Evolutionary conservation across 305 asterid species (phyloP), one percentile per base, ranked within the genome.

Genomic region (Rubia peregrina): DNA sequence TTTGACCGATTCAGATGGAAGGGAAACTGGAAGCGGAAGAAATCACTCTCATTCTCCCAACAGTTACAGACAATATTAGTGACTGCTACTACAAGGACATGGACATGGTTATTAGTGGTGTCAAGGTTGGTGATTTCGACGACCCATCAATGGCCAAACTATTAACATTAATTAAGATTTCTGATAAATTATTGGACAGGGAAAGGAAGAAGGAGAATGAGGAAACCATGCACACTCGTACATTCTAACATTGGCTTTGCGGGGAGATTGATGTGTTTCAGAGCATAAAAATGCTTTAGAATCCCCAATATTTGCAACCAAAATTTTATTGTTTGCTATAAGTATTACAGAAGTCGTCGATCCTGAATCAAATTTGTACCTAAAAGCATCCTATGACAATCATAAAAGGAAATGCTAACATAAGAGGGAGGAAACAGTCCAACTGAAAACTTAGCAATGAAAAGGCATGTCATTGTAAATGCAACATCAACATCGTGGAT

Each of bases 241-340:
- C 66, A 30, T 56, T 73, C 83, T 77, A 33, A 93, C 99, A 89
- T 85, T 88, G 72, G 96, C 95, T 85, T 89, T 96, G 40, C 81
- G 75, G 43, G 95, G 95, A 82, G 93, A 76, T 76, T 89, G 95
- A 73, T 83, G 83, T 66, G 80, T 83, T 83, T 91, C 97, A 73
- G 98, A 87, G 90, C 99, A 94, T 80, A 94, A 67, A 79, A 94
- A 87, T 63, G 98, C 98, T 87, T 94, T 94, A 42, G 98, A 94
- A 80, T 94, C 99, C 62, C 99, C 99, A 70, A 94, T 59, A 79
- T 94, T 88, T 61, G 97, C 99, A 77, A 91, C 99, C 69, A 94
- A 83, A 83, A 94, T 87, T 75, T 89, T 95, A 80, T 77, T 74
- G 71, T 88, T 95, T 69, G 96, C 98, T 53, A 77, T 76, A 70